Conservation (phyloP, 2,329 filamentous ascomycete species). For the Penicillium sp. region DNA sequence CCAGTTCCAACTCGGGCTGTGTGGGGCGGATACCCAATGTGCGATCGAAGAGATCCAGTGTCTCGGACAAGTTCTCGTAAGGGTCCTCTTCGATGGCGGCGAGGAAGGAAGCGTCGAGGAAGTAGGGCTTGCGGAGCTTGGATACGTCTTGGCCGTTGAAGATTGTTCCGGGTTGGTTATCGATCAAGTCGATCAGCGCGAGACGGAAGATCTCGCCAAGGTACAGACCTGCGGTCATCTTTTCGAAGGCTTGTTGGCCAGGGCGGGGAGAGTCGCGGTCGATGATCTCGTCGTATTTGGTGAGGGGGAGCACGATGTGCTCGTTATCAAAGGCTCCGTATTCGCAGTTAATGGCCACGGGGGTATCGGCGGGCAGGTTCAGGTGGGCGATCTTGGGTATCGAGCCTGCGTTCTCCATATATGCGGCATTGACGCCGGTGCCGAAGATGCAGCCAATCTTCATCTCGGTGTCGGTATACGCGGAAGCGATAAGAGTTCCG, state of each 20-base stretch:
- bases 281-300: constrained; percentile 79
- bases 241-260: constrained; percentile 93
- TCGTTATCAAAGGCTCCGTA: constrained; percentile 97
- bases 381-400: constrained; percentile 92
- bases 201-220: constrained; percentile 92
- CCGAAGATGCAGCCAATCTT: constrained; percentile 98
- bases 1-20: constrained; percentile 78
- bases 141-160: constrained; percentile 80
- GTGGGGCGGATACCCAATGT: constrained; percentile 69
- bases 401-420: constrained; percentile 89
- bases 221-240: constrained; percentile 95
- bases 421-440: constrained; percentile 95
- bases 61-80: constrained; percentile 92
- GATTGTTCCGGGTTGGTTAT: constrained; percentile 68
- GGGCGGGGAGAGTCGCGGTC: constrained; percentile 89
- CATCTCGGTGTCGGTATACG: constrained; percentile 91
- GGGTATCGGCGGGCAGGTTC: constrained; percentile 77
- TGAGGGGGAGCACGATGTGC: constrained; percentile 78
- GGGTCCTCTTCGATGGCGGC: constrained; percentile 92
- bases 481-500: constrained; percentile 90
- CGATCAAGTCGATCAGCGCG: constrained; percentile 77
- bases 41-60: constrained; percentile 72
- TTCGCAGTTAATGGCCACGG: constrained; percentile 96
- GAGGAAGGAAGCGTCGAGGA: constrained; percentile 87
- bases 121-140: constrained; percentile 79